A percentile compares a stretch with the other conserved stretches of the same genome.
These are phyloP conservation scores for Annulohypoxylon nitens DNA, from an alignment of 495 filamentous ascomycete genomes.

Conservation along the genomic window DNA sequence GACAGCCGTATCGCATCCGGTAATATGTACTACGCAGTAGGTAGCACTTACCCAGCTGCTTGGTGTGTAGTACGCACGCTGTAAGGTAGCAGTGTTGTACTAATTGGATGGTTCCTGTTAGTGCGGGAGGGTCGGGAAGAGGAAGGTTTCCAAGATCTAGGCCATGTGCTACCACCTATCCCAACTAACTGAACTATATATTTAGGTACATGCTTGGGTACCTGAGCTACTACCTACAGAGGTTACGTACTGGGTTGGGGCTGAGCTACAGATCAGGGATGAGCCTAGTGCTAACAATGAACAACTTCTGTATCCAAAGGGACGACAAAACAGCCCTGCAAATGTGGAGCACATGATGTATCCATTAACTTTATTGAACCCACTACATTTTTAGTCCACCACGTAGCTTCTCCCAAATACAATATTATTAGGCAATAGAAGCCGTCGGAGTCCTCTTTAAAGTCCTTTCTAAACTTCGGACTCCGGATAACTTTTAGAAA, in stretches of 20 bases:
- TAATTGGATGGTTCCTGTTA: slow-evolving; percentile 6
- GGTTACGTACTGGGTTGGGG: slow-evolving; percentile 16
- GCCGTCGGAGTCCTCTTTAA: neutral
- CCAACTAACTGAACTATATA: neutral
- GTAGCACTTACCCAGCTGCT: neutral
- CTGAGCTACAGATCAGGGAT: slow-evolving; percentile 10
- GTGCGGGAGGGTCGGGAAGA: slow-evolving; percentile 1
- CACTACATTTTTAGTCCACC: neutral
- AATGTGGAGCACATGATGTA: neutral
- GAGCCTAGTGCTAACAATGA: neutral
- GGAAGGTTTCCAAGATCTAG: slow-evolving; percentile 20
- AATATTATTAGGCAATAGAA: neutral
- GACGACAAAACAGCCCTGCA: slow-evolving; percentile 10
- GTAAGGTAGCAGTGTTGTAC: slow-evolving; percentile 16
- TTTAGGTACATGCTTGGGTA: neutral
- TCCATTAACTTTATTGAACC: neutral
- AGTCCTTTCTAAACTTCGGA: neutral
- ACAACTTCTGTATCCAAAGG: slow-evolving; percentile 12
- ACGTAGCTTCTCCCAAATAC: neutral
- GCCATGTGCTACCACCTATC: slow-evolving; percentile 10
- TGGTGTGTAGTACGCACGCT: too few relatives aligned
- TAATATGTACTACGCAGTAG: neutral
- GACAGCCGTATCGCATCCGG: slow-evolving; percentile 21
- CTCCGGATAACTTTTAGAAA: neutral
- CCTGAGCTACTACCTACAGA: neutral